These are phyloP conservation scores for Euphrasia confusa DNA, from an alignment of 257 asterid species.

Conservation along the genomic window DNA sequence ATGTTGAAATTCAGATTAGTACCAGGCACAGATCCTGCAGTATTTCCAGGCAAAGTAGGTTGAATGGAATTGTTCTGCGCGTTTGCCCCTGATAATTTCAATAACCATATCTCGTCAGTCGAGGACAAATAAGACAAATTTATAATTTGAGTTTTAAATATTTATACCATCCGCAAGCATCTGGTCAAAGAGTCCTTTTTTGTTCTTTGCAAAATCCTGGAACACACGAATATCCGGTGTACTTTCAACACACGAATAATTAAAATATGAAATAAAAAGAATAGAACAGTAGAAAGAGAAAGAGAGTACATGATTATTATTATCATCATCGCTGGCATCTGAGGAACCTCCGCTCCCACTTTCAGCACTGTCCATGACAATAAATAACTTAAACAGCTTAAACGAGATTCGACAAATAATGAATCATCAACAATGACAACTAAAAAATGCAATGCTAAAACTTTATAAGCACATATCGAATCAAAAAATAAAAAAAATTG, in stretches of 20 bases:
- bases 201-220: conserved; percentile 50
- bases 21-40: conserved; percentile 46
- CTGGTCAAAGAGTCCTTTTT: conserved; percentile 76
- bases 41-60: conserved; percentile 48
- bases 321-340: conserved; percentile 68
- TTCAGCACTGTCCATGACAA: conserved; percentile 48
- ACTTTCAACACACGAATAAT: background rate
- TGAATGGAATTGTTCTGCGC: conserved; percentile 43
- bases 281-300: background rate
- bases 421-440: background rate
- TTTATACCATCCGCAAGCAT: conserved; percentile 83
- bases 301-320: conserved; percentile 43
- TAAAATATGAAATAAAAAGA: background rate
- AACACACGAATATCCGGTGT: conserved; percentile 6
- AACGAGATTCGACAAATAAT: background rate
- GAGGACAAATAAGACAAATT: conserved; percentile 7
- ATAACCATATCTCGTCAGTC: conserved; percentile 12
- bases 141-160: conserved; percentile 11
- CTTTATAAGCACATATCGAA: background rate
- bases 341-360: conserved; percentile 74
- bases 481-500: background rate
- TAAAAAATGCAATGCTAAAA: background rate
- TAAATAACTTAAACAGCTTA: conserved; percentile 3
- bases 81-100: conserved; percentile 45
- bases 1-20: conserved; percentile 68